A percentile compares a stretch with the other conserved stretches of the same genome.
Evolutionary conservation across 768 basidiomycete genomes (phyloP).

Genomic region (Cystofilobasidium capitatum): DNA sequence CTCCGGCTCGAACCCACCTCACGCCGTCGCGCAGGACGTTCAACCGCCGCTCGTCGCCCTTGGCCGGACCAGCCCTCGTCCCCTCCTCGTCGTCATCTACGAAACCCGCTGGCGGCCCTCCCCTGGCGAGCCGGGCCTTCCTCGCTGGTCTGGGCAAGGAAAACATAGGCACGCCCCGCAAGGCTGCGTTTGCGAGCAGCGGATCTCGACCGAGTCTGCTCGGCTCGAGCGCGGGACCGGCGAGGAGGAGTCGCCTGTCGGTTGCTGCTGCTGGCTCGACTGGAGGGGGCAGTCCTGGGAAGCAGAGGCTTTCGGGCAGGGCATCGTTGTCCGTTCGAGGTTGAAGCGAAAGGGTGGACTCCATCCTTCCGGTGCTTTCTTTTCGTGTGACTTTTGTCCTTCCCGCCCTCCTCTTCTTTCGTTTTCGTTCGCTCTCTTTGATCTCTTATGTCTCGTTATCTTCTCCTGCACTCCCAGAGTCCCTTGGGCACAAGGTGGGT

Average conservation of each 20-base stretch:
- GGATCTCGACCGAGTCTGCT: not conserved
- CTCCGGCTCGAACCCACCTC: not conserved
- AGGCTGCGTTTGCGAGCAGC: not conserved
- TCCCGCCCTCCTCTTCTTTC: too few relatives aligned
- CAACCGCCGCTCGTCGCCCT: not conserved
- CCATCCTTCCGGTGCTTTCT: too few relatives aligned
- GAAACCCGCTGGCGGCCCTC: not conserved
- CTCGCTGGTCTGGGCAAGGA: not conserved
- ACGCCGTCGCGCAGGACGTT: not conserved
- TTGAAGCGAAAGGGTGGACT: too few relatives aligned
- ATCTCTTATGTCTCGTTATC: too few relatives aligned
- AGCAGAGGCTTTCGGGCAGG: not conserved
- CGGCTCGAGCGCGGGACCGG: not conserved
- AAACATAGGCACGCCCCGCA: constrained; percentile 4
- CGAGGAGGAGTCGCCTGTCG: too few relatives aligned
- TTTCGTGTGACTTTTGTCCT: too few relatives aligned
- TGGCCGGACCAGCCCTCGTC: not conserved
- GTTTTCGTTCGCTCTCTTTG: too few relatives aligned
- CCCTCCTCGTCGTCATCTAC: not conserved
- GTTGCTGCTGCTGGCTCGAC: too few relatives aligned
- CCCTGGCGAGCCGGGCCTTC: not conserved
- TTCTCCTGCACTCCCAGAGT: too few relatives aligned
- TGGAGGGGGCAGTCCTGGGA: not conserved
- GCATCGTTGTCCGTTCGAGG: not conserved
- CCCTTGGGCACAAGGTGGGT: too few relatives aligned